These are phyloP conservation scores for Bimuria novae-zelandiae DNA, from an alignment of 2,329 filamentous ascomycete genomes.

Conservation along the genomic window DNA sequence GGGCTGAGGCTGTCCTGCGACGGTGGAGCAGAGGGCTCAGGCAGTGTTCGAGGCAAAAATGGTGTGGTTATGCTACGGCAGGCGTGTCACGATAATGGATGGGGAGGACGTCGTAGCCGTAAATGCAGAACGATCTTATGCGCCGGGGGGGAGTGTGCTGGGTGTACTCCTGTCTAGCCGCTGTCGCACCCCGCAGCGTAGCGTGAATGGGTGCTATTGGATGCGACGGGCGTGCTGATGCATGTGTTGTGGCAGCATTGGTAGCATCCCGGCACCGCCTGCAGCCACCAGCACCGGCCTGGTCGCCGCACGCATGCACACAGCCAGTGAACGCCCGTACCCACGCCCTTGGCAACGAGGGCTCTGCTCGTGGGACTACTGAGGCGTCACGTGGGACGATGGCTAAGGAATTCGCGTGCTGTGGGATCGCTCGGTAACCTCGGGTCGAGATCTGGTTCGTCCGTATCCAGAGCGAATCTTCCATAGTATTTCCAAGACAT, in stretches of 20 bases:
- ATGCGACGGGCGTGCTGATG: constrained; percentile 20
- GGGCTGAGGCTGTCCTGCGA: constrained; percentile 32
- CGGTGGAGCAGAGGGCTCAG: constrained; percentile 38
- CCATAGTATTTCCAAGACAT: constrained; percentile 15
- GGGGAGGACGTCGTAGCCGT: constrained; percentile 33
- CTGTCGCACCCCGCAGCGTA: constrained; percentile 7
- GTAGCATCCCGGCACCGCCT: constrained; percentile 11
- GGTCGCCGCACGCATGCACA: constrained; percentile 15
- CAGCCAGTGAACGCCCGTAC: background rate
- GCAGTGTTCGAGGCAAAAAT: constrained; percentile 35
- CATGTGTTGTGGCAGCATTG: constrained; percentile 22
- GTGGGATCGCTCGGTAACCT: background rate
- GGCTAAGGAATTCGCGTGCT: constrained; percentile 13
- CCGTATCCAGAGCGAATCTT: constrained; percentile 3
- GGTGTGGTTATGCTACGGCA: constrained; percentile 38
- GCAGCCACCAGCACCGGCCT: constrained; percentile 13
- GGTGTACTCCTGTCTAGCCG: constrained; percentile 15
- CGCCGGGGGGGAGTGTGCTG: constrained; percentile 21
- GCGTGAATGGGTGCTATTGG: constrained; percentile 8
- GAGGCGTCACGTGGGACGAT: constrained; percentile 25
- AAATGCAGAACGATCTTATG: constrained; percentile 44
- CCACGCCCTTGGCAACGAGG: constrained; percentile 8
- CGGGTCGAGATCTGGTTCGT: constrained; percentile 5
- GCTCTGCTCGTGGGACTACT: constrained; percentile 6
- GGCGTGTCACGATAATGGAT: constrained; percentile 39